Evolutionary conservation across 176 grass and related monocot species (phyloP).

Genomic region (Metroxylon sagu): DNA sequence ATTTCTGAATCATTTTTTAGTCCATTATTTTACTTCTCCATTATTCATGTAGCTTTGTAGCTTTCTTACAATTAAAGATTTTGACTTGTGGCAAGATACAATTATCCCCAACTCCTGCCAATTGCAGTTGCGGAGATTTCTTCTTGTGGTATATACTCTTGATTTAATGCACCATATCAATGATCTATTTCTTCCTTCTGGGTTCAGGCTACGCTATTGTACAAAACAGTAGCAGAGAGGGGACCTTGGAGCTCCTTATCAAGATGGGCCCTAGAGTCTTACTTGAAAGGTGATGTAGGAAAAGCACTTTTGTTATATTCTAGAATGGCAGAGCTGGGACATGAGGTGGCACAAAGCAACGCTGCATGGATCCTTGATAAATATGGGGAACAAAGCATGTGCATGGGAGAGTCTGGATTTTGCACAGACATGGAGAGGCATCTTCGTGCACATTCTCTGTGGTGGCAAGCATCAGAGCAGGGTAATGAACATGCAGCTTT

Average conservation of each 20-base stretch:
- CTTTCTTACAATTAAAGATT: too few relatives aligned
- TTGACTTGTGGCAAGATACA: too few relatives aligned
- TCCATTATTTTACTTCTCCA: too few relatives aligned
- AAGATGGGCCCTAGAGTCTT: constrained; percentile 94
- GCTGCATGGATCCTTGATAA: constrained; percentile 97
- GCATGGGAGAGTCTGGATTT: constrained; percentile 87
- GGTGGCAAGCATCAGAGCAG: constrained; percentile 99
- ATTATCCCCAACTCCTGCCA: too few relatives aligned
- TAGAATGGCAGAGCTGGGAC: constrained; percentile 97
- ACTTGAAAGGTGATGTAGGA: constrained; percentile 93
- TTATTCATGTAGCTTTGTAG: too few relatives aligned
- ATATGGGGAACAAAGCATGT: constrained; percentile 77
- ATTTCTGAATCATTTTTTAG: too few relatives aligned
- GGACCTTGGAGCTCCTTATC: constrained; percentile 95
- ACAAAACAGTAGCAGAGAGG: constrained; percentile 92
- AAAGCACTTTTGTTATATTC: constrained; percentile 90
- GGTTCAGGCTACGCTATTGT: constrained; percentile 78
- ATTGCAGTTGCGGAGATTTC: too few relatives aligned
- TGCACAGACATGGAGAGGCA: constrained; percentile 91
- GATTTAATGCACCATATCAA: background rate
- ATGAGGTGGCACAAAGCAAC: constrained; percentile 98
- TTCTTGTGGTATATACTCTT: too few relatives aligned
- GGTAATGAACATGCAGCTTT: constrained; percentile 98
- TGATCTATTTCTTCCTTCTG: background rate
- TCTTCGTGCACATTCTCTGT: constrained; percentile 82